Evolutionary conservation across 2,329 filamentous ascomycete species (phyloP).

Genomic region (Tolypocladium cylindrosporum): DNA sequence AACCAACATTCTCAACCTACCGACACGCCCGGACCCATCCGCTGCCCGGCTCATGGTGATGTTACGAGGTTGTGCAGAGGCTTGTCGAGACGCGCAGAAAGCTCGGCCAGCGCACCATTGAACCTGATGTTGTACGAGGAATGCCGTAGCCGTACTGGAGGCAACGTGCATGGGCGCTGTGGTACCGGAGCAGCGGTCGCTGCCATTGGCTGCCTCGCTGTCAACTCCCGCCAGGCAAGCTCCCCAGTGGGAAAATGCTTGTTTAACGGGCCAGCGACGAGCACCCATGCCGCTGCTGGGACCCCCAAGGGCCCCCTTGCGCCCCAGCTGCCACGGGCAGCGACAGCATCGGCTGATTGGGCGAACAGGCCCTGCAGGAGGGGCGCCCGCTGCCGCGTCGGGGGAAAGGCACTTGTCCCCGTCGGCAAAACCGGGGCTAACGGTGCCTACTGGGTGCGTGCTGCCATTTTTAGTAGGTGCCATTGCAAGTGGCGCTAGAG

Average conservation of each 20-base stretch:
- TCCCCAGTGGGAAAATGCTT: neutral
- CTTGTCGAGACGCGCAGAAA: too few relatives aligned
- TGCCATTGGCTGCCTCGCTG: neutral
- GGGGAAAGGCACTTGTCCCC: neutral
- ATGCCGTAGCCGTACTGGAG: too few relatives aligned
- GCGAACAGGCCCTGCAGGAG: neutral
- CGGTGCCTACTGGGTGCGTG: neutral
- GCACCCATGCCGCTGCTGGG: neutral
- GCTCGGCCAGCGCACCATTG: too few relatives aligned
- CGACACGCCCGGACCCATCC: neutral
- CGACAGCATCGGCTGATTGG: neutral
- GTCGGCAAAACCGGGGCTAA: slow-evolving; percentile 1
- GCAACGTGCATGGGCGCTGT: too few relatives aligned
- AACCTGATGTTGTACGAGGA: too few relatives aligned
- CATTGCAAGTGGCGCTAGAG: neutral
- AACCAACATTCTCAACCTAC: neutral
- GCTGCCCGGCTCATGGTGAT: neutral
- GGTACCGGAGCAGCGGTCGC: too few relatives aligned
- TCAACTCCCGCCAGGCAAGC: neutral
- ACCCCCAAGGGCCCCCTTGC: too few relatives aligned
- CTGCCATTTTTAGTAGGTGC: neutral
- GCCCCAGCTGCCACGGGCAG: neutral
- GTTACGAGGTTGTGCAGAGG: neutral
- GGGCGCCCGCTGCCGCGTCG: too few relatives aligned
- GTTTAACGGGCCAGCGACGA: neutral